Conservation (phyloP, 1,284 basidiomycete genomes). For the Ceratobasidium sp. region DNA sequence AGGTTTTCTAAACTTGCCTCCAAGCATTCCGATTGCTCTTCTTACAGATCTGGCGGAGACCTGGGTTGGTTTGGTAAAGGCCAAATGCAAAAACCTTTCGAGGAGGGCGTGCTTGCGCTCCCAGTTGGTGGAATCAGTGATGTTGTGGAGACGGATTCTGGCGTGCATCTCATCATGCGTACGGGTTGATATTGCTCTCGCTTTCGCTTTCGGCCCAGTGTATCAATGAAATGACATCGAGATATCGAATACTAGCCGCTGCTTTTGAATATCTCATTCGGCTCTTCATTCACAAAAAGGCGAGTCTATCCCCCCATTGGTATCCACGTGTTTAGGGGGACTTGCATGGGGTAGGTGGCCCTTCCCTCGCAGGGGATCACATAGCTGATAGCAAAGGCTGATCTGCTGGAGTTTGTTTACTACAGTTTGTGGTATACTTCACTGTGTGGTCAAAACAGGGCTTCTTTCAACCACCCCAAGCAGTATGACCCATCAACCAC, state of each 20-base stretch:
- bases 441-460: too few species aligned
- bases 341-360: too few species aligned
- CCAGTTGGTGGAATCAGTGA: conserved; percentile 88
- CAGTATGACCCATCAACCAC: neutral
- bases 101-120: conserved; percentile 88
- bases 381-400: too few species aligned
- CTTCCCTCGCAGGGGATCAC: too few species aligned
- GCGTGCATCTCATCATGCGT: conserved; percentile 94
- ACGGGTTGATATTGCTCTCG: conserved; percentile 70
- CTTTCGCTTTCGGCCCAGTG: neutral
- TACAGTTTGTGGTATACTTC: too few species aligned
- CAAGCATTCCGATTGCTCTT: conserved; percentile 88
- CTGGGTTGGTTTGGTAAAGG: conserved; percentile 87
- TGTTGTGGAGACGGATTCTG: conserved; percentile 91
- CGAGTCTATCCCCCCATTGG: too few species aligned
- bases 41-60: conserved; percentile 83
- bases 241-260: too few species aligned
- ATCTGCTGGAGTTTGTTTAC: neutral
- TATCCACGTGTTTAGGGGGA: too few species aligned
- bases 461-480: neutral
- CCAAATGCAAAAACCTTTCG: conserved; percentile 98
- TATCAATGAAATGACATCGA: neutral
- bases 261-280: too few species aligned
- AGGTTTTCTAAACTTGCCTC: conserved; percentile 83
- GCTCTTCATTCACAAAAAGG: neutral